Base-by-base conservation (phyloP, 495 filamentous ascomycete genomes). In the Corynascus novoguineensis region DNA sequence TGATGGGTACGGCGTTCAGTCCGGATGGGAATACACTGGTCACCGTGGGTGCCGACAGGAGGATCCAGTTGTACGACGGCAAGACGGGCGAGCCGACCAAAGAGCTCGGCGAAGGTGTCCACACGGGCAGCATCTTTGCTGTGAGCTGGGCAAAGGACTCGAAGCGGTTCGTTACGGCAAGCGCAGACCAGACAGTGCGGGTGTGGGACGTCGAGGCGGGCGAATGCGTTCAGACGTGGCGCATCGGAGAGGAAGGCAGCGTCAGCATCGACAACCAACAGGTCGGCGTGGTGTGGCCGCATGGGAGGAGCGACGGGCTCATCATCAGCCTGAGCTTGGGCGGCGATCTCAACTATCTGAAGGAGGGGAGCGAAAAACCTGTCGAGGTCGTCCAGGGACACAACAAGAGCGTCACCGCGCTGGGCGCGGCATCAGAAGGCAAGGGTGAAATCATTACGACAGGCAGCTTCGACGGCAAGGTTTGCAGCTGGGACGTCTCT, bases 61-160 rank as follows among this genome's bases (percentile, higher is more conserved):
- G 84, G 69, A 96, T 98, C 52, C 93, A 91, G 77, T 74, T 97
- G 3, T 98, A 96, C 67, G 92, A 95, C 64, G 93, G 95, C 38
- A 95, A 93, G 76, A 92, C 90, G 1, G 93, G 93, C 4, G 92
- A 95, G 64, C 75, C 84, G 8, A 87, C 83, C 53, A 81, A 71
- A 48, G 79, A 89, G 58, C 83, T 98, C 60, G 88, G 88, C 19
- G 88, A 91, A 59, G 89, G 85, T 7, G 77, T 77, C 50, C 93
- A 98, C 68, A 92, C 85, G 10, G 93, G 93, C 6, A 95, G 90
- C 60, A 92, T 98, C 46, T 95, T 97, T 60, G 84, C 85, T 15
- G 83, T 97, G 12, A 90, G 88, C 34, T 98, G 93, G 93, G 81
- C 87, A 4, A 83, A 80, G 56, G 92, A 97, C 66, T 96, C 92